Conservation (phyloP, 352 stramenopile species). For the Pythium dissotocum region DNA sequence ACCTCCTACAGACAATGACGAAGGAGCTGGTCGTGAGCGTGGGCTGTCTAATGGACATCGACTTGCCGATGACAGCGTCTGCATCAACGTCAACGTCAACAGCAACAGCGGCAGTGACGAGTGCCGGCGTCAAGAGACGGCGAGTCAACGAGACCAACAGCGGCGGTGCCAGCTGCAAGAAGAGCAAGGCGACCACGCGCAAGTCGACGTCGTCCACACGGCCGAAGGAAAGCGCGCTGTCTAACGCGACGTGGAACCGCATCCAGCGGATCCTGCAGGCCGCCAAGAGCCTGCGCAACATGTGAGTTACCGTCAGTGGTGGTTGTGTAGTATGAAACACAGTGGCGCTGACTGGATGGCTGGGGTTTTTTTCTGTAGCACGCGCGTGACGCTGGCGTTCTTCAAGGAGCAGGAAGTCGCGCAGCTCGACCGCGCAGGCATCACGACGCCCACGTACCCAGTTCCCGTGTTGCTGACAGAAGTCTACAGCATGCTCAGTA, state of each 20-base stretch:
- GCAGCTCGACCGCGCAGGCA: slow-evolving; percentile 22
- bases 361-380: slow-evolving; percentile 29
- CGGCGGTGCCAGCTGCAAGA: slow-evolving; percentile 6
- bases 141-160: slow-evolving; percentile 5
- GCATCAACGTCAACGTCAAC: background rate
- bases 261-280: slow-evolving; percentile 14
- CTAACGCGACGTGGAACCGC: slow-evolving; percentile 12
- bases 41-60: background rate
- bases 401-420: slow-evolving; percentile 61
- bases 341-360: background rate
- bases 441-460: slow-evolving; percentile 31
- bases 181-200: background rate
- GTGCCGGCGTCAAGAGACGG: background rate
- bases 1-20: background rate
- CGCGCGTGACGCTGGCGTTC: slow-evolving; percentile 52
- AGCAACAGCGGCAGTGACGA: background rate
- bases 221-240: slow-evolving; percentile 12
- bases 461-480: slow-evolving; percentile 57
- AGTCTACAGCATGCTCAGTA: slow-evolving; percentile 71
- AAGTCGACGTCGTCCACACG: background rate
- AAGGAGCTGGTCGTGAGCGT: background rate
- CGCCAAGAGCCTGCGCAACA: slow-evolving; percentile 20
- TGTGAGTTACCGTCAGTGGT: slow-evolving; percentile 13
- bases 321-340: background rate
- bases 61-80: too few relatives aligned